Percentiles rank a stretch among this genome's conserved stretches.
Evolutionary conservation across 2,329 filamentous ascomycete genomes (phyloP).

Genomic region (Xylaria sp.): DNA sequence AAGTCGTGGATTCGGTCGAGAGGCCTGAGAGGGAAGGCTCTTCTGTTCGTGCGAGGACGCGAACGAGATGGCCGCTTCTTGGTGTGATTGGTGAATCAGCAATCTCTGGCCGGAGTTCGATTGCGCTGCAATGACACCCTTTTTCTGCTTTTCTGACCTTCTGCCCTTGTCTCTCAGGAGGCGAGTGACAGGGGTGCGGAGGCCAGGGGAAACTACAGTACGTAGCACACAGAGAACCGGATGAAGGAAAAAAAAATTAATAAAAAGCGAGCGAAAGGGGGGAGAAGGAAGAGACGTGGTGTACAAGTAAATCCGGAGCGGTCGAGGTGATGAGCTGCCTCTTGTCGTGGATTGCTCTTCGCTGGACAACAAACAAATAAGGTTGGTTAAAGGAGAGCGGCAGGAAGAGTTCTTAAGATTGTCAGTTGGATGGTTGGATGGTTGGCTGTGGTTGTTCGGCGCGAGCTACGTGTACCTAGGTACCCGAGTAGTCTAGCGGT

Average conservation of each 20-base stretch:
- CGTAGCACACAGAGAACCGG: neutral
- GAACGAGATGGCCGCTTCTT: neutral
- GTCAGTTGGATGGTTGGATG: conserved; percentile 5
- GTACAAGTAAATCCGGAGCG: conserved; percentile 7
- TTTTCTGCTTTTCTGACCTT: conserved; percentile 21
- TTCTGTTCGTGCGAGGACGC: conserved; percentile 5
- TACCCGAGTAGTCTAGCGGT: neutral
- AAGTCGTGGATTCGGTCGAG: conserved; percentile 4
- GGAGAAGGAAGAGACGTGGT: neutral
- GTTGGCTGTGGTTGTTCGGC: neutral
- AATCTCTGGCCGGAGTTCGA: conserved; percentile 22
- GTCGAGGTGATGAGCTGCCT: conserved; percentile 1
- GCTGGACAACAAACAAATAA: conserved; percentile 8
- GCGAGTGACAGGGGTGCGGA: conserved; percentile 26
- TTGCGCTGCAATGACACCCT: conserved; percentile 31
- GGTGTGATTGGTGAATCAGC: conserved; percentile 20
- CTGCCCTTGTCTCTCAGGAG: conserved; percentile 27
- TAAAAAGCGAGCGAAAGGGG: conserved; percentile 15
- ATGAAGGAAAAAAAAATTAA: neutral
- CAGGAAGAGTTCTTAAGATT: conserved; percentile 18
- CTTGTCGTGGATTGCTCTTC: conserved; percentile 6
- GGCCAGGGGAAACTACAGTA: conserved; percentile 11
- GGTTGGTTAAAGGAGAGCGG: conserved; percentile 4
- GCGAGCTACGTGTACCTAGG: neutral
- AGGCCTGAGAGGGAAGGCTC: conserved; percentile 4